These are phyloP conservation scores for Talaromyces thailandensis DNA, from an alignment of 495 filamentous ascomycete genomes.

Conservation along the genomic window DNA sequence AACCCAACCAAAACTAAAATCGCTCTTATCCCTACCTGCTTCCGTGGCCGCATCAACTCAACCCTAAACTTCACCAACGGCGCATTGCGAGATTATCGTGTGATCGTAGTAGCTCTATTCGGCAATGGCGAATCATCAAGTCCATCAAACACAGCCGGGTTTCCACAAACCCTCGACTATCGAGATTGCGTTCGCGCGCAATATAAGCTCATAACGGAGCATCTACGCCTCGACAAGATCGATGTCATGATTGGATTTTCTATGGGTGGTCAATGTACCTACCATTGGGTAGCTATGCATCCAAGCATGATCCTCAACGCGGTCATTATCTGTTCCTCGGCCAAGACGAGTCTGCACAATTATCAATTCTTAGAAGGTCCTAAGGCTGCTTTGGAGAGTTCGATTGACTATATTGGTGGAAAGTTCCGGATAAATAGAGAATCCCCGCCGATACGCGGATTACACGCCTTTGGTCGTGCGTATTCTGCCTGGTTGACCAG, in stretches of 20 bases:
- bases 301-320: conserved; percentile 48
- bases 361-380: conserved; percentile 60
- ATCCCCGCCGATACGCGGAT: conserved; percentile 24
- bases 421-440: conserved; percentile 21
- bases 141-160: conserved; percentile 48
- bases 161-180: conserved; percentile 48
- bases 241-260: conserved; percentile 51
- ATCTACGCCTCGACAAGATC: conserved; percentile 41
- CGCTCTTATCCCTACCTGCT: conserved; percentile 40
- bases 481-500: conserved; percentile 63
- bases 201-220: conserved; percentile 45
- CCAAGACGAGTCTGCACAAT: conserved; percentile 56
- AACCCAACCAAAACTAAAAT: conserved; percentile 25
- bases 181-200: conserved; percentile 52
- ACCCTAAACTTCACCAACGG: conserved; percentile 39
- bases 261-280: conserved; percentile 58
- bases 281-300: conserved; percentile 54
- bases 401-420: conserved; percentile 33
- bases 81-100: conserved; percentile 40
- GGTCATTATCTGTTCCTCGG: conserved; percentile 55
- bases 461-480: conserved; percentile 54
- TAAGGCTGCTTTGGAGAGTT: conserved; percentile 42
- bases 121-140: conserved; percentile 59
- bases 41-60: conserved; percentile 31
- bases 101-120: conserved; percentile 55